Base-by-base conservation (phyloP, 164 flowering plant genomes). In the Piper longum region DNA sequence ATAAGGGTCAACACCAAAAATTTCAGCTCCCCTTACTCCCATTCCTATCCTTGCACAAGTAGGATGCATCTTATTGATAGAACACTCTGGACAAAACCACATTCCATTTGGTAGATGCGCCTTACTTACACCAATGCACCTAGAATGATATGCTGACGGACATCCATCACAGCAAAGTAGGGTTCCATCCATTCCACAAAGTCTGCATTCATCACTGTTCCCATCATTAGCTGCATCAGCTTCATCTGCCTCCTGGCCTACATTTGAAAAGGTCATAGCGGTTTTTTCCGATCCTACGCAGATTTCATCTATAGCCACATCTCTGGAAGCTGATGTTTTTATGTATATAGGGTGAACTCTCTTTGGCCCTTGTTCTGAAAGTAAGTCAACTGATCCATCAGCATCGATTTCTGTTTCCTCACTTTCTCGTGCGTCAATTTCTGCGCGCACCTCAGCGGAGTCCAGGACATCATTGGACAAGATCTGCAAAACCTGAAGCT, bases 161-260 rank as follows among this genome's bases (percentile, higher is more conserved):
- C 99, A 95, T 9, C 97, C 99, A 82, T 95, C 99, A 80, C 99
- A 95, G 61, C 97, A 91, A 61, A 95, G 78, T 76, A 95, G 73
- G 14, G 80, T 89, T 67, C 99, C 99, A 71, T 89, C 97, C 99
- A 95, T 91, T 62, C 96, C 96, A 74, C 99, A 95, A 56, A 95
- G 83, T 51, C 87, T 82, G 64, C 99, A 95, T 65, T 95, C 99
- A 73, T 95, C 99, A 48, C 87, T 73, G 65, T 91, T 91, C 55
- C 75, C 77, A 78, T 91, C 96, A 64, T 70, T 67, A 68, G 69
- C 91, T 69, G 54, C 79, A 75, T 69, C 73, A 60, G 71, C 64
- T 52, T 62, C 72, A 63, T 72, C 72, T 12, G 54, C 54, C 60
- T 62, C 41, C 61, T 67, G 56, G 57, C 67, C 76, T 44, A 70